These are phyloP conservation scores for Xylaria bambusicola DNA, from an alignment of 495 filamentous ascomycete species.

Conservation along the genomic window DNA sequence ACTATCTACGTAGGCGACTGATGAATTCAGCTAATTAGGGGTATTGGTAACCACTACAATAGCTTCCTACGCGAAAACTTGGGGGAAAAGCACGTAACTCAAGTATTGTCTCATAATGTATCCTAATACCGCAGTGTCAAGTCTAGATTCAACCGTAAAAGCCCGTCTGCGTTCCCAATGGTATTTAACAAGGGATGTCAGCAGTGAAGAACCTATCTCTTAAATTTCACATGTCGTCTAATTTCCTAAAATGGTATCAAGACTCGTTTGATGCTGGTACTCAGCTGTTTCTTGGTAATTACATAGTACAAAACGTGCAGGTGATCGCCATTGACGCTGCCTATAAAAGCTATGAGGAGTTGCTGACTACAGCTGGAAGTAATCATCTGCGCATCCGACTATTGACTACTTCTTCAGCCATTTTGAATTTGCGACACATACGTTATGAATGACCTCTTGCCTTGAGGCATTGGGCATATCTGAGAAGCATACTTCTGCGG, in stretches of 20 bases:
- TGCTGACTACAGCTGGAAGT: neutral
- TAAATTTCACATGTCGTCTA: neutral
- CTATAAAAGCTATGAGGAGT: neutral
- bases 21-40: no score
- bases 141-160: no score
- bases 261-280: neutral
- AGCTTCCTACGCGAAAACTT: no score
- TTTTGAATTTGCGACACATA: neutral
- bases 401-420: neutral
- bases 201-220: neutral
- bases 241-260: neutral
- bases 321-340: neutral
- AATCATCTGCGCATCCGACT: slow-evolving; percentile 10
- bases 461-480: no score
- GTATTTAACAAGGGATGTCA: neutral
- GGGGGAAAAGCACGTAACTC: no score
- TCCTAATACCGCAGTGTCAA: no score
- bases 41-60: neutral
- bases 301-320: neutral
- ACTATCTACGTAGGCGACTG: no score
- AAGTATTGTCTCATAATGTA: no score
- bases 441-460: no score
- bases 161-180: neutral
- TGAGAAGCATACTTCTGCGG: no score
- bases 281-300: slow-evolving; percentile 8